Percentiles rank a stretch among this genome's conserved stretches.
Conservation (phyloP, 768 basidiomycete species). For the Lactifluus pinguis region DNA sequence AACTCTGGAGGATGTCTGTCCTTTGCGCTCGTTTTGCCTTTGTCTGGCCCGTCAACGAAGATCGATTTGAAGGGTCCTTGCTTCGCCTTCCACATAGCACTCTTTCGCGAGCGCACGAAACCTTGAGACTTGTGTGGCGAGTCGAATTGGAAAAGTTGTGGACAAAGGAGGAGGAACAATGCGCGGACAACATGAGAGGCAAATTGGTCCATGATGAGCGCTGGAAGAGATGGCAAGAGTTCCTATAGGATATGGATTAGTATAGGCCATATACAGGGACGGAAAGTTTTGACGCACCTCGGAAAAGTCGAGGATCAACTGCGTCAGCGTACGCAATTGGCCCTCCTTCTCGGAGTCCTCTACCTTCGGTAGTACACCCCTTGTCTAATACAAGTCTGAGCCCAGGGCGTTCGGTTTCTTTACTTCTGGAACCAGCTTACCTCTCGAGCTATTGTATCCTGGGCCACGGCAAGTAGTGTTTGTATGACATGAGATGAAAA, state of each 20-base stretch:
- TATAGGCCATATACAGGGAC: background rate
- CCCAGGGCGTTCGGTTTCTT: background rate
- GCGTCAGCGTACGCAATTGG: conserved; percentile 57
- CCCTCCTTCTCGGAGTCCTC: conserved; percentile 42
- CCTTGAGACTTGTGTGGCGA: conserved; percentile 28
- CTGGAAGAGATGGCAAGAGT: conserved; percentile 50
- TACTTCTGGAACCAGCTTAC: conserved; percentile 28
- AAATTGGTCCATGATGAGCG: conserved; percentile 75
- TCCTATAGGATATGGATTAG: conserved; percentile 38
- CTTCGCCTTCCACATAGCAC: conserved; percentile 68
- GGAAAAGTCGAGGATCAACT: conserved; percentile 53
- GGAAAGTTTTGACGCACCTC: conserved; percentile 35
- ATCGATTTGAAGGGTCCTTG: conserved; percentile 79
- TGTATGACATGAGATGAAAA: conserved; percentile 97
- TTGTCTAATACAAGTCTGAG: conserved; percentile 31
- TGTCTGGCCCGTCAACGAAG: conserved; percentile 39
- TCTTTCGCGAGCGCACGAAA: conserved; percentile 74
- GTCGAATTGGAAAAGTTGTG: conserved; percentile 38
- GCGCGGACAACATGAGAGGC: conserved; percentile 86
- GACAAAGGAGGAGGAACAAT: conserved; percentile 68
- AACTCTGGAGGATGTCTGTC: conserved; percentile 37
- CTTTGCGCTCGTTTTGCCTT: conserved; percentile 20
- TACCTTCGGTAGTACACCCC: conserved; percentile 43
- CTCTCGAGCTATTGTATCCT: conserved; percentile 60
- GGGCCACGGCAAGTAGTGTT: conserved; percentile 66